Evolutionary conservation across 1,284 basidiomycete species (phyloP).

Genomic region (Ganoderma sinense): DNA sequence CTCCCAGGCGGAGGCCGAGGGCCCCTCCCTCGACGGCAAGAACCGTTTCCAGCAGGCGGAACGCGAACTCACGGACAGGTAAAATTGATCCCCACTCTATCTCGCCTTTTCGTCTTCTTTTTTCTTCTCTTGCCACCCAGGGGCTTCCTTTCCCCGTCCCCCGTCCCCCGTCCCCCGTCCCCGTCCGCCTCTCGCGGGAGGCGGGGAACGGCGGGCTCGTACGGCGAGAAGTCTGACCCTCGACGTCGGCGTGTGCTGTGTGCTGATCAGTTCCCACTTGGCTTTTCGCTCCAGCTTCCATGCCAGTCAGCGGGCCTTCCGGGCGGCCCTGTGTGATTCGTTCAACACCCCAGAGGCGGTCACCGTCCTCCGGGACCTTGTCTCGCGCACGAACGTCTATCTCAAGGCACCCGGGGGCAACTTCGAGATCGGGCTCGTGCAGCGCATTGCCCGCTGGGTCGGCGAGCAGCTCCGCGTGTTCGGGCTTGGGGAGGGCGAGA

Average conservation of each 20-base stretch:
- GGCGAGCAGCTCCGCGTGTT: conserved; percentile 94
- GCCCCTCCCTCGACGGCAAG: conserved; percentile 59
- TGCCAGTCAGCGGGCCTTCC: conserved; percentile 82
- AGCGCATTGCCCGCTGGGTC: conserved; percentile 84
- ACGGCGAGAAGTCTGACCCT: neutral
- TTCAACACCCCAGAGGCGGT: conserved; percentile 95
- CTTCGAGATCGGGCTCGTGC: conserved; percentile 77
- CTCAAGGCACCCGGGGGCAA: conserved; percentile 69
- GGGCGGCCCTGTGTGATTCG: conserved; percentile 93
- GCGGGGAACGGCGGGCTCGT: neutral
- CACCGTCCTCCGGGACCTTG: conserved; percentile 80
- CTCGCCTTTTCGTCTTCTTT: too few relatives aligned
- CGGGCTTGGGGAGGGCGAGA: conserved; percentile 88
- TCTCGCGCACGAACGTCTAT: conserved; percentile 92
- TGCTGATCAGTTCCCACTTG: conserved; percentile 15
- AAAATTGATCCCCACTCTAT: conserved; percentile 17
- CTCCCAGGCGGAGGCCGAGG: conserved; percentile 57
- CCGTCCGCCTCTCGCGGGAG: too few relatives aligned
- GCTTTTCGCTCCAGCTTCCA: conserved; percentile 64
- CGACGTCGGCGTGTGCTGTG: neutral
- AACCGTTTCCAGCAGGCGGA: conserved; percentile 75
- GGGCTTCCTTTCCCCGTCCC: neutral
- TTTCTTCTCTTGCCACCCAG: neutral
- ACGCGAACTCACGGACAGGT: conserved; percentile 71
- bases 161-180: too few relatives aligned